Evolutionary conservation across 2,329 filamentous ascomycete species (phyloP), one percentile per base, ranked within the genome.

Genomic region (Dryadomyces quercivorus): DNA sequence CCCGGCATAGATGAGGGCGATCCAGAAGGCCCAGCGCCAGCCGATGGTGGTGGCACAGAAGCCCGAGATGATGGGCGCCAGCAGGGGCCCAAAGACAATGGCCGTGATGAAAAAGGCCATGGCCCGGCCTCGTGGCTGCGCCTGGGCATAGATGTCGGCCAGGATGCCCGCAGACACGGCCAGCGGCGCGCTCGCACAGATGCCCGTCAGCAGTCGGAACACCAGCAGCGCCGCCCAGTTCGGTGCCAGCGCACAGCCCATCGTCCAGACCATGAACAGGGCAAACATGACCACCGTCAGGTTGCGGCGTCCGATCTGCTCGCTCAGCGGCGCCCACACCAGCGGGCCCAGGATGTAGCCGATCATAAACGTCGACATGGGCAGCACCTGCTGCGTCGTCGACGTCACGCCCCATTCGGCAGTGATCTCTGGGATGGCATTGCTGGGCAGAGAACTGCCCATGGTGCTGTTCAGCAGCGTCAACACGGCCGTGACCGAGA

Each of bases 1-100:
- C 26, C 77, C 84, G 2, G 85, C 85, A 54, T 87, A 72, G 18
- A 90, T 85, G 16, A 87, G 71, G 15, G 72, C 83, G 22, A 88
- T 75, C 78, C 84, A 87, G 62, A 86, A 86, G 1, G 76, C 69
- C 85, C 84, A 88, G 45, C 80, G 75, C 85, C 84, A 88, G 26
- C 76, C 77, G 72, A 73, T 1, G 72, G 64, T 1, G 78, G 72
- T 42, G 12, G 38, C 4, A 43, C 79, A 75, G 66, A 77, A 86
- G 10, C 83, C 84, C 0, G 80, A 81, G 21, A 84, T 73, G 16
- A 84, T 77, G 2, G 84, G 84, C 1, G 81, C 80, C 2, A 83
- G 66, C n/a, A 87, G 72, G 0, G 82, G 84, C 0, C 85, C 85
- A 47, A 80, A 80, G 0, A 79, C 75, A 3, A 84, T 88, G 15